Conservation (phyloP, 306 rosid species). For the Cucurbita ficifolia region DNA sequence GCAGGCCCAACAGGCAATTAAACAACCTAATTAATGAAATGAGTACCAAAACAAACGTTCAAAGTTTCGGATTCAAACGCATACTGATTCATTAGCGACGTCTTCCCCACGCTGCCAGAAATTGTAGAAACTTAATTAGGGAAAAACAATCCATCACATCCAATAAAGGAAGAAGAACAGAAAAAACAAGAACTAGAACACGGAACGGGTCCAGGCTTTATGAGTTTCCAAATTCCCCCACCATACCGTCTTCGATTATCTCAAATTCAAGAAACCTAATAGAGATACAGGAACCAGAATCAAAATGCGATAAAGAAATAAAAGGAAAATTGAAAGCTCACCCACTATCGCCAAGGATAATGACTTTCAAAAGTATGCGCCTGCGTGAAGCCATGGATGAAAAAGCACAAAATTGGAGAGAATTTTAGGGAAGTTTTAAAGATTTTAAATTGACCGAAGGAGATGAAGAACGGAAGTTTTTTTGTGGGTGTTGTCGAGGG, state of each 20-base stretch:
- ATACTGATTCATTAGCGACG: constrained; percentile 97
- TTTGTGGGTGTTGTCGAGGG: background rate
- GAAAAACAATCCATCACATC: background rate
- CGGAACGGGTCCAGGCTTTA: background rate
- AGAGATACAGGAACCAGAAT: background rate
- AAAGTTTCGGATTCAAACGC: constrained; percentile 16
- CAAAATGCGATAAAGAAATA: background rate
- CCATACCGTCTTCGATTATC: background rate
- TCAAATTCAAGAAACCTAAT: constrained; percentile 9
- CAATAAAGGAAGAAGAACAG: constrained; percentile 1
- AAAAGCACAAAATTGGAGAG: background rate
- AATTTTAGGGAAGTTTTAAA: background rate
- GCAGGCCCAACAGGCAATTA: background rate
- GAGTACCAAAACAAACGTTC: background rate
- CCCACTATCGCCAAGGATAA: constrained; percentile 99
- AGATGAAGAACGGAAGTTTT: background rate
- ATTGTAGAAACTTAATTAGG: background rate
- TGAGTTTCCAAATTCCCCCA: background rate
- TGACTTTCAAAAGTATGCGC: constrained; percentile 95
- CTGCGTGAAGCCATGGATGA: constrained; percentile 88
- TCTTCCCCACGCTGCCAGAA: constrained; percentile 90
- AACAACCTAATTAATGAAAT: background rate
- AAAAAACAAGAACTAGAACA: background rate
- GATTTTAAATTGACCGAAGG: background rate
- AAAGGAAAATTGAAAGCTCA: constrained; percentile 9